A percentile compares a stretch with the other conserved stretches of the same genome.
These are phyloP conservation scores for Ceratobasidium sp. DNA, from an alignment of 1,284 basidiomycete genomes.

Conservation along the genomic window DNA sequence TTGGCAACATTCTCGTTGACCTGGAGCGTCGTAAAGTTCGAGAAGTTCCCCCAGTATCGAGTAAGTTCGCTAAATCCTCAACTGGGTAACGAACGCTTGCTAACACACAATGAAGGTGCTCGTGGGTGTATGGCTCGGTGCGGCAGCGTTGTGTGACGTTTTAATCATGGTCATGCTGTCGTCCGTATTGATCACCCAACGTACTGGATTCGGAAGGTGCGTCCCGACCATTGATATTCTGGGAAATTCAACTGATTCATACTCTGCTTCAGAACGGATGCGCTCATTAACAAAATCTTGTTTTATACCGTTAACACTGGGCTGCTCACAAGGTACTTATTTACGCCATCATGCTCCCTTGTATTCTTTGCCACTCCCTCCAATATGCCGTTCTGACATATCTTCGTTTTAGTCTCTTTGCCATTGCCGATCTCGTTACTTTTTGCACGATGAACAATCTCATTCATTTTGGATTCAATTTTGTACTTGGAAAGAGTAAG, in stretches of 20 bases:
- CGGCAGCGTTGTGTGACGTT: slow-evolving; percentile 48
- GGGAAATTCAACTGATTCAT: not conserved
- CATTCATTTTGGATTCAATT: slow-evolving; percentile 49
- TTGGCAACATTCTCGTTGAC: slow-evolving; percentile 6
- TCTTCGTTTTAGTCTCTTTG: slow-evolving; percentile 44
- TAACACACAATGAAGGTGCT: slow-evolving; percentile 44
- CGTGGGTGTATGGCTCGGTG: slow-evolving; percentile 47
- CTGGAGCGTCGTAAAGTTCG: slow-evolving; percentile 44
- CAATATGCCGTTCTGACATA: not conserved
- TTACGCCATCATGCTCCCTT: not conserved
- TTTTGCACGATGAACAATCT: slow-evolving; percentile 47
- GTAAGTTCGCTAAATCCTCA: slow-evolving; percentile 43
- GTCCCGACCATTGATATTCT: slow-evolving; percentile 3
- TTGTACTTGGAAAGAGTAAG: slow-evolving; percentile 49
- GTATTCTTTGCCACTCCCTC: not conserved
- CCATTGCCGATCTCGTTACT: slow-evolving; percentile 44
- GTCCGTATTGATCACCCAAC: slow-evolving; percentile 46
- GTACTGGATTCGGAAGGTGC: slow-evolving; percentile 48
- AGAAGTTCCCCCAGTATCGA: slow-evolving; percentile 26
- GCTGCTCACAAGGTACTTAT: slow-evolving; percentile 46
- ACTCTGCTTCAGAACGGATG: slow-evolving; percentile 45
- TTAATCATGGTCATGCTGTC: slow-evolving; percentile 48
- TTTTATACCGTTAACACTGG: slow-evolving; percentile 50
- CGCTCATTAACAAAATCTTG: slow-evolving; percentile 48
- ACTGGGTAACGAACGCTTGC: not conserved